phyloP scores from a whole-genome alignment of 225 moss, liverwort and hornwort genomes.

The Antitrichia curtipendula region DNA sequence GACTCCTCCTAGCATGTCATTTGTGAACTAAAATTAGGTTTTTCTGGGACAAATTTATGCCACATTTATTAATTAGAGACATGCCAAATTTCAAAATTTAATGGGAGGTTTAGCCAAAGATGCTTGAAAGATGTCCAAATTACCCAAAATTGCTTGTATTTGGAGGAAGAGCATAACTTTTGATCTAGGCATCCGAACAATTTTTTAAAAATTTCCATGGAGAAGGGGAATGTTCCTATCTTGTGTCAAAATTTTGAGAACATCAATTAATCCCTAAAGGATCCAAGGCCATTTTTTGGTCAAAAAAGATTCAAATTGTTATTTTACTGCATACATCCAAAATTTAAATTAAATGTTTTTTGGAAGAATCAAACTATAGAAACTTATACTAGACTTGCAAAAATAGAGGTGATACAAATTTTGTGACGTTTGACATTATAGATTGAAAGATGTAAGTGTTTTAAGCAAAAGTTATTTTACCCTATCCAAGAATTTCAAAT shows the following conservation, averaged over 20 bases:
- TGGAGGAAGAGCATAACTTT: background rate
- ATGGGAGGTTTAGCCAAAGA: background rate
- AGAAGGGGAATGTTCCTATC: background rate
- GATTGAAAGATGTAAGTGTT: background rate
- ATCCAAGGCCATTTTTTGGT: background rate
- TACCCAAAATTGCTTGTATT: rapidly evolving
- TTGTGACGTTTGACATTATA: rapidly evolving
- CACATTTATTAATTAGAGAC: background rate
- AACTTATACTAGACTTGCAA: background rate
- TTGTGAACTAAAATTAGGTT: background rate
- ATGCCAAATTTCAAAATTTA: background rate
- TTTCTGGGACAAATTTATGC: background rate
- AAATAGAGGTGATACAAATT: background rate
- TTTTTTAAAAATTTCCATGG: background rate
- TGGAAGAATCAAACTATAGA: rapidly evolving
- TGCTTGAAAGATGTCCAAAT: background rate
- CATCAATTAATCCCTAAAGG: rapidly evolving
- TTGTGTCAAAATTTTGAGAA: background rate
- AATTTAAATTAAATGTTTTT: background rate
- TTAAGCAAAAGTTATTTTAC: background rate
- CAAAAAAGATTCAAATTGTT: too few species aligned
- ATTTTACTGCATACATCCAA: background rate
- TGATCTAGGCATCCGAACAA: background rate
- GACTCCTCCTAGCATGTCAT: background rate
- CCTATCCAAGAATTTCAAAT: background rate